A percentile compares a stretch with the other conserved stretches of the same genome.
These are phyloP conservation scores for Deinandra increscens DNA, from an alignment of 129 eudicot genomes.

Conservation along the genomic window DNA sequence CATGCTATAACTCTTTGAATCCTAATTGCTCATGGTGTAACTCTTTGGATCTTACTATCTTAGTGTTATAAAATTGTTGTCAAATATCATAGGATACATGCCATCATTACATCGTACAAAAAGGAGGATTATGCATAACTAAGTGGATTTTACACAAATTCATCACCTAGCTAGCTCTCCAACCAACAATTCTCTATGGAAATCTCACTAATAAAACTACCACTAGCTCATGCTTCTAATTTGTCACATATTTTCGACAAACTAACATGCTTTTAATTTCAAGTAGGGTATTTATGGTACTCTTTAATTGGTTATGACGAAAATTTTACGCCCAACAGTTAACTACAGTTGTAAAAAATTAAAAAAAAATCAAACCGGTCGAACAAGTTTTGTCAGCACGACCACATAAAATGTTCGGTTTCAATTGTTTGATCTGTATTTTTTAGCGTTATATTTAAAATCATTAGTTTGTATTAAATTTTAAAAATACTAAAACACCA, in stretches of 20 bases:
- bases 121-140: slow-evolving; percentile 9
- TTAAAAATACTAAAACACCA: no score
- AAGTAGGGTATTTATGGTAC: background rate
- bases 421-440: no score
- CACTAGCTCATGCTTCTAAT: slow-evolving; percentile 19
- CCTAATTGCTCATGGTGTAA: no score
- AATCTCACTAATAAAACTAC: slow-evolving; percentile 21
- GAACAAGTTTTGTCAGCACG: background rate
- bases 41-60: no score
- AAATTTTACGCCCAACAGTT: no score
- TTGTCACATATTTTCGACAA: slow-evolving; percentile 5
- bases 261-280: background rate
- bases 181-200: slow-evolving; percentile 12
- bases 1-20: no score
- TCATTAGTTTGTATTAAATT: no score
- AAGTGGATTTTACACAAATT: slow-evolving; percentile 22
- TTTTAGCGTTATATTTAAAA: no score
- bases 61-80: no score
- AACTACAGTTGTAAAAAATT: no score
- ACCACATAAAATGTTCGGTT: no score
- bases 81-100: slow-evolving; percentile 7
- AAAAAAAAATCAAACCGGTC: background rate
- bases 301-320: background rate
- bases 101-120: background rate
- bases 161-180: slow-evolving; percentile 13